Evolutionary conservation across 192 early-diverging fungal genomes (phyloP).

Genomic region (Entomortierella chlamydospora): DNA sequence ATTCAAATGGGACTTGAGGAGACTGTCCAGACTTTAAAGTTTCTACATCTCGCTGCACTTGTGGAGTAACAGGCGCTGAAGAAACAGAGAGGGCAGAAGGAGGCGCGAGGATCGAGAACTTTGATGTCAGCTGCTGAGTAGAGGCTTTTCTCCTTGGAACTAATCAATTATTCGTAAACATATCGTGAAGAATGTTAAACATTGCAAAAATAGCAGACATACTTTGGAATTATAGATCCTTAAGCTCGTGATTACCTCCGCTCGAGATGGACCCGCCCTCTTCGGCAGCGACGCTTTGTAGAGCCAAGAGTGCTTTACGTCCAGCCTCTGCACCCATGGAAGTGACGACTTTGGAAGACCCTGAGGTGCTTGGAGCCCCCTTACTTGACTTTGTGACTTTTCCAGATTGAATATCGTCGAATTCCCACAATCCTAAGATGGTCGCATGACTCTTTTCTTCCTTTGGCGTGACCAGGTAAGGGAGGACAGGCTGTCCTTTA

Average conservation of each 20-base stretch:
- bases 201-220: no score
- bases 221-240: no score
- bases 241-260: constrained; percentile 14
- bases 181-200: not conserved
- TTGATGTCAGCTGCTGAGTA: constrained; percentile 43
- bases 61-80: constrained; percentile 44
- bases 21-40: constrained; percentile 16
- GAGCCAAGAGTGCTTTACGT: constrained; percentile 42
- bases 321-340: constrained; percentile 50
- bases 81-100: constrained; percentile 32
- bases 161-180: constrained; percentile 1
- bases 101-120: constrained; percentile 46
- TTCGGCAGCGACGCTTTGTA: constrained; percentile 49
- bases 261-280: constrained; percentile 35
- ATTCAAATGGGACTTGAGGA: constrained; percentile 32
- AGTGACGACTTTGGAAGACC: constrained; percentile 47
- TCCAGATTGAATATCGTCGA: constrained; percentile 20
- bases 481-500: constrained; percentile 44
- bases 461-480: constrained; percentile 47
- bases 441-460: constrained; percentile 51
- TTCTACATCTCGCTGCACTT: constrained; percentile 25
- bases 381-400: constrained; percentile 36
- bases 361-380: constrained; percentile 49
- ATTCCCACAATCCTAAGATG: constrained; percentile 52
- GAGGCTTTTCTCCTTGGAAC: constrained; percentile 45